Evolutionary conservation across 2,329 filamentous ascomycete genomes (phyloP).

Genomic region (Phialophora expanda): DNA sequence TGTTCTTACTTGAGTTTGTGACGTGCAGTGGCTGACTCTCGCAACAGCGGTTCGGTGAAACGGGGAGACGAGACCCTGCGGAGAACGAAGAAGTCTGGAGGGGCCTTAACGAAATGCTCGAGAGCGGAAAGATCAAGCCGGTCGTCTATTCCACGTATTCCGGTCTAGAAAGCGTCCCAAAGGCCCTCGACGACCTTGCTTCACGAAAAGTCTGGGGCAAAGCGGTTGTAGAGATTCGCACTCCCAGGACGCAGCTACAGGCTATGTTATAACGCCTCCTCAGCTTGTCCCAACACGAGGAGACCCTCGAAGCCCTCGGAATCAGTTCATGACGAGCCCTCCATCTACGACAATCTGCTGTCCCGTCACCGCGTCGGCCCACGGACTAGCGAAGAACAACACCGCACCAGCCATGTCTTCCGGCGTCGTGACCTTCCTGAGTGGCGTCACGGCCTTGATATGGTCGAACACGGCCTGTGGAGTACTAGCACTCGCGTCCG

Average conservation of each 20-base stretch:
- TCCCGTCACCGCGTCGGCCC: conserved; percentile 29
- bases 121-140: conserved; percentile 56
- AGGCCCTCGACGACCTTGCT: conserved; percentile 59
- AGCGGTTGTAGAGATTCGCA: conserved; percentile 57
- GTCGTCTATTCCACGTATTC: conserved; percentile 58
- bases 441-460: conserved; percentile 33
- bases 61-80: conserved; percentile 55
- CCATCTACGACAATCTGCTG: conserved; percentile 37
- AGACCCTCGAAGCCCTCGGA: not conserved
- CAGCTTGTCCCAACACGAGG: not conserved
- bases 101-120: conserved; percentile 57
- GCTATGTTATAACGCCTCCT: conserved; percentile 19
- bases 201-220: conserved; percentile 61
- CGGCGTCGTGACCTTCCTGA: conserved; percentile 35
- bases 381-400: conserved; percentile 36
- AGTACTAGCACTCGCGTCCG: conserved; percentile 34
- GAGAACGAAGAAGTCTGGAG: conserved; percentile 58
- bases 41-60: conserved; percentile 59
- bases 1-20: conserved; percentile 1
- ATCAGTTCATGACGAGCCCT: conserved; percentile 35
- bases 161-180: conserved; percentile 57
- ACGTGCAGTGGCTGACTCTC: not conserved
- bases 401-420: conserved; percentile 36
- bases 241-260: conserved; percentile 17
- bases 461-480: conserved; percentile 35